phyloP scores from a whole-genome alignment of 495 filamentous ascomycete genomes.

The Bryoglossum gracile region DNA sequence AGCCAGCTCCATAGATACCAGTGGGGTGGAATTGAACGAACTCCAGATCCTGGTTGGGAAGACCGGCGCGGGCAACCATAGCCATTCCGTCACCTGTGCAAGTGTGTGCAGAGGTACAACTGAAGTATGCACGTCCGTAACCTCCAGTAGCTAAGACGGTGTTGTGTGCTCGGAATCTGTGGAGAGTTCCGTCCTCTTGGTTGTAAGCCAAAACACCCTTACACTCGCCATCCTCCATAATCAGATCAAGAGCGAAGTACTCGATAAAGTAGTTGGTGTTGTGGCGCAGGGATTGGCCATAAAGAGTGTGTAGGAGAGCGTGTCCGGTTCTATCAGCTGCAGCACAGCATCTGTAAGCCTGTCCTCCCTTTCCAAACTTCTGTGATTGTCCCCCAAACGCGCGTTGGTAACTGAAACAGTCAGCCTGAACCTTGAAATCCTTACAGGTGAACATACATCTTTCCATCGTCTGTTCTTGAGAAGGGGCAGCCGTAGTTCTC shows the following conservation, averaged over 20 bases:
- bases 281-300: conserved; percentile 92
- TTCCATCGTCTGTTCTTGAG: conserved; percentile 93
- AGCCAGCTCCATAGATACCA: conserved; percentile 97
- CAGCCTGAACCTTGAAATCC: conserved; percentile 9
- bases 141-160: conserved; percentile 94
- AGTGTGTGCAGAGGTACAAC: conserved; percentile 94
- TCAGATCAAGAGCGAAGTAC: conserved; percentile 91
- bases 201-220: conserved; percentile 95
- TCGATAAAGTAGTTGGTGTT: conserved; percentile 99
- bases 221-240: conserved; percentile 96
- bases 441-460: conserved; percentile 44
- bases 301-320: conserved; percentile 93
- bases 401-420: conserved; percentile 66
- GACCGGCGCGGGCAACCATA: conserved; percentile 94
- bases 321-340: conserved; percentile 94
- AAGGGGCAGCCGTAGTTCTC: conserved; percentile 98
- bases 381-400: conserved; percentile 96
- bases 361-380: conserved; percentile 90
- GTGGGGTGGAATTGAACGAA: conserved; percentile 99
- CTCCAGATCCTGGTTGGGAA: conserved; percentile 98
- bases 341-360: conserved; percentile 93
- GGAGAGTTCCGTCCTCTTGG: conserved; percentile 95
- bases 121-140: conserved; percentile 96
- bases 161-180: conserved; percentile 91
- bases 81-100: conserved; percentile 98